Conservation (phyloP, 75 land plant genomes). For the Picea sitchensis region DNA sequence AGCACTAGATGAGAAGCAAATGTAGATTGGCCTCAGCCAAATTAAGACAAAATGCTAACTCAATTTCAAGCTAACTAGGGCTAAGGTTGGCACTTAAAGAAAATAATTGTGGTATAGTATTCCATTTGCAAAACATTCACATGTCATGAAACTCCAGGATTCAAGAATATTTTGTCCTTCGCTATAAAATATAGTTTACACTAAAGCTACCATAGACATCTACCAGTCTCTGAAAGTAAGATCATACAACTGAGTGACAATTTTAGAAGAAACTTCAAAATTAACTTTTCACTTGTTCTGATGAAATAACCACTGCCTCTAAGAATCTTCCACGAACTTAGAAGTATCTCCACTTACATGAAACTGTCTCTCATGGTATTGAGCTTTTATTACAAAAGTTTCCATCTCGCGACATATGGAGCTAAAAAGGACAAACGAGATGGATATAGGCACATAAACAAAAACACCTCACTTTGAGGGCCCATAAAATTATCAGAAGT, state of each 20-base stretch:
- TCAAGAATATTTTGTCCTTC: background rate
- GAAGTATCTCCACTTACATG: background rate
- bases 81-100: background rate
- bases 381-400: background rate
- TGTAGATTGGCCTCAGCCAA: no score
- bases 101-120: background rate
- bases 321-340: background rate
- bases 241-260: background rate
- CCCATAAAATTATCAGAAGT: background rate
- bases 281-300: background rate
- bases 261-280: background rate
- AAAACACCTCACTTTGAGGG: constrained; percentile 7
- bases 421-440: background rate
- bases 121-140: background rate
- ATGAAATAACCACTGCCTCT: background rate
- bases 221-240: background rate
- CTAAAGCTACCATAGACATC: background rate
- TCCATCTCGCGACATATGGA: background rate
- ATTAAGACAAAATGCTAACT: background rate
- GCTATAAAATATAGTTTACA: background rate
- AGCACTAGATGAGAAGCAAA: background rate
- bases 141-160: background rate
- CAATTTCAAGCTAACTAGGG: background rate
- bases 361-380: background rate
- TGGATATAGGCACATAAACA: background rate